Conservation (phyloP, 2,329 filamentous ascomycete genomes). For the Ophiostoma sp. region DNA sequence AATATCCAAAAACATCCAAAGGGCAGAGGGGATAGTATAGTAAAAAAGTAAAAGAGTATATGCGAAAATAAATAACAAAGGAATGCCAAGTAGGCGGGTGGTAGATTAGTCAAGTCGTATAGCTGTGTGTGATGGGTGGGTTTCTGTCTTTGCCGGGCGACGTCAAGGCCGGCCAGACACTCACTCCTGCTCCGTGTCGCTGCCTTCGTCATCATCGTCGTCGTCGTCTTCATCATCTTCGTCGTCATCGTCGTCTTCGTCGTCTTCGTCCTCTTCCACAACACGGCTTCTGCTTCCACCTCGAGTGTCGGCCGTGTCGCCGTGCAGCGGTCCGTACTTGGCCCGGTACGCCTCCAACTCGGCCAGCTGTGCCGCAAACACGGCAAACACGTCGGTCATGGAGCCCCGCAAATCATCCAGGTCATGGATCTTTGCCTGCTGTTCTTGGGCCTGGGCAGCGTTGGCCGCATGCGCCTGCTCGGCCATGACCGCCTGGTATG, state of each 20-base stretch:
- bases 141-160: too few relatives aligned
- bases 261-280: conserved; percentile 15
- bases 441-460: neutral
- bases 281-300: neutral
- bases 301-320: neutral
- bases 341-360: conserved; percentile 59
- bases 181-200: conserved; percentile 35
- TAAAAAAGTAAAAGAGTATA: neutral
- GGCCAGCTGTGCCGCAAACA: conserved; percentile 55
- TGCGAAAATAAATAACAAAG: neutral
- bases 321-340: conserved; percentile 43
- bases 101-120: neutral
- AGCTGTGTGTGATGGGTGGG: too few relatives aligned
- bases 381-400: conserved; percentile 65
- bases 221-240: conserved; percentile 16
- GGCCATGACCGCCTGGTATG: conserved; percentile 37
- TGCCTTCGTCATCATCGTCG: conserved; percentile 29
- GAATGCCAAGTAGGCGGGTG: neutral
- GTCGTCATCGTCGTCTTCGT: conserved; percentile 19
- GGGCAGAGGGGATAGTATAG: neutral
- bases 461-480: neutral
- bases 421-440: conserved; percentile 46
- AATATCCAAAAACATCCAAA: neutral
- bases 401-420: conserved; percentile 71
- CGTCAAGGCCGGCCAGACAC: neutral